These are phyloP conservation scores for Magnusiomyces fungicola DNA, from an alignment of 1,139 yeast species.

Conservation along the genomic window DNA sequence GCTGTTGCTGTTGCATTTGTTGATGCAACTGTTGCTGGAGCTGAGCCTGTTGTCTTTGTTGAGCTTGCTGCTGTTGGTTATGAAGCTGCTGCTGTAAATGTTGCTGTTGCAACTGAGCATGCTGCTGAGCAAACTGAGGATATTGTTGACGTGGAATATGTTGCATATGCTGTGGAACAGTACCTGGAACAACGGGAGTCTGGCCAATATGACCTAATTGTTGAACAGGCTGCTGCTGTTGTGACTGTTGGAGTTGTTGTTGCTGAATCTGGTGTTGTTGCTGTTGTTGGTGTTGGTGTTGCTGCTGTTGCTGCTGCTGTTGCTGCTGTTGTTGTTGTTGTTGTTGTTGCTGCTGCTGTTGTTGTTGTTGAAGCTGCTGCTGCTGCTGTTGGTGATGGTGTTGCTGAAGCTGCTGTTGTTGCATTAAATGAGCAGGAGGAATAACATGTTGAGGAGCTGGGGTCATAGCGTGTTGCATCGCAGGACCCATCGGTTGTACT, in stretches of 20 bases:
- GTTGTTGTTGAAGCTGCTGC: background rate
- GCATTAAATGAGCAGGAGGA: background rate
- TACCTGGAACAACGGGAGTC: no score
- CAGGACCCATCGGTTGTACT: conserved; percentile 3
- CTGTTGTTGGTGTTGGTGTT: background rate
- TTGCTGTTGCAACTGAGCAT: conserved; percentile 1
- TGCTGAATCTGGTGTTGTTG: background rate
- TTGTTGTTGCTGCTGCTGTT: conserved; percentile 1
- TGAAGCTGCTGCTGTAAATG: conserved; percentile 2
- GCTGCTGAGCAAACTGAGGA: conserved; percentile 5
- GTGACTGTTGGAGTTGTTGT: conserved; percentile 12
- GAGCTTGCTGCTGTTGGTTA: conserved; percentile 3
- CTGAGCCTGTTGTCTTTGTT: conserved; percentile 5
- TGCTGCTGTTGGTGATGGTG: background rate
- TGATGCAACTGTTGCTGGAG: conserved; percentile 18
- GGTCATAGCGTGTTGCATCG: conserved; percentile 1
- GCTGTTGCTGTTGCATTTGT: conserved; percentile 16
- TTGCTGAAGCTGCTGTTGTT: background rate
- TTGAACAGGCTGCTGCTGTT: no score
- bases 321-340: conserved; percentile 1
- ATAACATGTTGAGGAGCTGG: background rate
- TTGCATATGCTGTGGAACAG: conserved; percentile 10
- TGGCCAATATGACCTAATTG: no score
- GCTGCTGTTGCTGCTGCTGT: background rate
- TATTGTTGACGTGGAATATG: conserved; percentile 14